Conservation (phyloP, 352 stramenopile genomes). For the Globisporangium lucens region DNA sequence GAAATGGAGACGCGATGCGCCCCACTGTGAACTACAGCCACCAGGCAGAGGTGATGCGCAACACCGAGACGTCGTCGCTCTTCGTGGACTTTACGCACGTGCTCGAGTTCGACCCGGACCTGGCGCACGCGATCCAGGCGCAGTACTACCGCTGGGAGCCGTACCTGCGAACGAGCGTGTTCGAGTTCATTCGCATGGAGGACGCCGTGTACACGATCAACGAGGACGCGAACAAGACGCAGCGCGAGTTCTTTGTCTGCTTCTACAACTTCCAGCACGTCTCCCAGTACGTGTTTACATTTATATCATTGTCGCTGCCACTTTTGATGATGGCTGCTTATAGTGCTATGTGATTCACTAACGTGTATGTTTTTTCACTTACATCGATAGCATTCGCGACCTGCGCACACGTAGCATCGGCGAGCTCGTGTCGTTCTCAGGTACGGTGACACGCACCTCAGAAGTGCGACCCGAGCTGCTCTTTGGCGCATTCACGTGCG, state of each 20-base stretch:
- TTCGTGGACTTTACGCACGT: slow-evolving; percentile 88
- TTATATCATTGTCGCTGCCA: neutral
- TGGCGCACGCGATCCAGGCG: slow-evolving; percentile 78
- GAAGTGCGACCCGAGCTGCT: slow-evolving; percentile 98
- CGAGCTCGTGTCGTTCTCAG: slow-evolving; percentile 90
- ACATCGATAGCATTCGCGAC: slow-evolving; percentile 77
- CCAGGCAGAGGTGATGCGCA: slow-evolving; percentile 84
- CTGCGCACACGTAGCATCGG: slow-evolving; percentile 93
- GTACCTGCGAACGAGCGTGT: slow-evolving; percentile 65
- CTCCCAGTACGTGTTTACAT: slow-evolving; percentile 51
- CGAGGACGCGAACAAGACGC: slow-evolving; percentile 76
- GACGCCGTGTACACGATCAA: slow-evolving; percentile 75
- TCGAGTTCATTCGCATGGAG: slow-evolving; percentile 77
- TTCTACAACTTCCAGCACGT: slow-evolving; percentile 90
- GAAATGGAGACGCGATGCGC: slow-evolving; percentile 3
- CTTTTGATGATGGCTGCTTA: neutral
- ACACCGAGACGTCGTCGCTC: slow-evolving; percentile 83
- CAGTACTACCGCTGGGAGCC: slow-evolving; percentile 87
- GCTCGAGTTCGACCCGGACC: slow-evolving; percentile 76
- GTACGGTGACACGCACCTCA: slow-evolving; percentile 96
- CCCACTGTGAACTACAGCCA: slow-evolving; percentile 76
- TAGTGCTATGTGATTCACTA: neutral
- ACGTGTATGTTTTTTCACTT: neutral
- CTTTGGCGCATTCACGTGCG: slow-evolving; percentile 93
- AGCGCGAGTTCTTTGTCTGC: slow-evolving; percentile 84